Conservation (phyloP, 2,329 filamentous ascomycete genomes). For the Fusarium sp. region DNA sequence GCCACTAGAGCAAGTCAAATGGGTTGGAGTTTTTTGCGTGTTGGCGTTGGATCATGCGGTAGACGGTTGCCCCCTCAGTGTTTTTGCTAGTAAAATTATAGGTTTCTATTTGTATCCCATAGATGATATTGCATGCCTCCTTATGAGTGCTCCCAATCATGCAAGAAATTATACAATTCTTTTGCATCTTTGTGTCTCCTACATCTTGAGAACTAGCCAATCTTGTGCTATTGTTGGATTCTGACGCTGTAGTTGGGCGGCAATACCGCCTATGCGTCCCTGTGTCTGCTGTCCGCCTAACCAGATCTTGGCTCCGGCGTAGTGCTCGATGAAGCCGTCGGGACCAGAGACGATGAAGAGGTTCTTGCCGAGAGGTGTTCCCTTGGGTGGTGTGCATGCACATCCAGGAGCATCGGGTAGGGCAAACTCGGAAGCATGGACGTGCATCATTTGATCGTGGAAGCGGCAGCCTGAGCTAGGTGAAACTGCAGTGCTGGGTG, state of each 20-base stretch:
- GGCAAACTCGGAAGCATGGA: constrained; percentile 48
- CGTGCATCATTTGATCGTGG: constrained; percentile 48
- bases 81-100: constrained; percentile 29
- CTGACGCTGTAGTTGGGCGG: constrained; percentile 69
- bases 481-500: not conserved
- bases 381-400: constrained; percentile 39
- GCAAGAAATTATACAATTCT: constrained; percentile 11
- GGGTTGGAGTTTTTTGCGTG: constrained; percentile 18
- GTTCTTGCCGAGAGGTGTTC: constrained; percentile 60
- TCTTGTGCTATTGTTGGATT: constrained; percentile 50
- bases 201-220: constrained; percentile 67
- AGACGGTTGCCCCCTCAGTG: constrained; percentile 18
- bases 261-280: constrained; percentile 77
- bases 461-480: constrained; percentile 43
- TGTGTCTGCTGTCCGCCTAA: constrained; percentile 77
- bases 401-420: constrained; percentile 39
- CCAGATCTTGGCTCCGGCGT: constrained; percentile 85
- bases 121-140: constrained; percentile 25
- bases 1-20: constrained; percentile 58
- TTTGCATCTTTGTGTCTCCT: constrained; percentile 11
- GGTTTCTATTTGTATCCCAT: constrained; percentile 22
- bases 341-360: constrained; percentile 90
- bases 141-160: constrained; percentile 11
- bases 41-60: constrained; percentile 37
- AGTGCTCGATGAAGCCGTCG: constrained; percentile 86